Evolutionary conservation across 2,329 filamentous ascomycete species (phyloP).

Genomic region (Fusarium odoratissimum): DNA sequence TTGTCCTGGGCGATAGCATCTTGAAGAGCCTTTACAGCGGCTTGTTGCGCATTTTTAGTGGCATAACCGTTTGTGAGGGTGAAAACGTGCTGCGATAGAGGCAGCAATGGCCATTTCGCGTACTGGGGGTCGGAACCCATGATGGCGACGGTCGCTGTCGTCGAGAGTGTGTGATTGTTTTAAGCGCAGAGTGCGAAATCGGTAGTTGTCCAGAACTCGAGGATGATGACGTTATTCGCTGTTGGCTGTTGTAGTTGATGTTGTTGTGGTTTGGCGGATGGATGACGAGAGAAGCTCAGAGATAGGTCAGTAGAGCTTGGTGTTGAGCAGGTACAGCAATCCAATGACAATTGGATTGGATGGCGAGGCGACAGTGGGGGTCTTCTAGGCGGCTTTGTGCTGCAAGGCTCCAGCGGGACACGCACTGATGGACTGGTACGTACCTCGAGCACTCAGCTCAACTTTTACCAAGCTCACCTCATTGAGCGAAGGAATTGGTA

Average conservation of each 20-base stretch:
- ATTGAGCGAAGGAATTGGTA: background rate
- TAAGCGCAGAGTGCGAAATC: conserved; percentile 4
- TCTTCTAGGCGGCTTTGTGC: conserved; percentile 18
- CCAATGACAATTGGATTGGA: conserved; percentile 35
- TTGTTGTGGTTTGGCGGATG: conserved; percentile 33
- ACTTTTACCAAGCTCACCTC: background rate
- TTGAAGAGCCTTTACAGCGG: conserved; percentile 78
- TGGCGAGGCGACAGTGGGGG: conserved; percentile 40
- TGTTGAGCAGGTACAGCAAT: conserved; percentile 32
- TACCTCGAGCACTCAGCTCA: conserved; percentile 2
- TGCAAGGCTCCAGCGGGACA: conserved; percentile 50
- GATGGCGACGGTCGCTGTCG: conserved; percentile 53
- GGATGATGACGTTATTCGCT: background rate
- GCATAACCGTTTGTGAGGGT: conserved; percentile 85
- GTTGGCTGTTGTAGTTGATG: conserved; percentile 8
- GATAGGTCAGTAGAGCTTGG: conserved; percentile 35
- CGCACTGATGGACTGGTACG: conserved; percentile 37
- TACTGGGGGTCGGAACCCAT: conserved; percentile 88
- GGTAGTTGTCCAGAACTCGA: background rate
- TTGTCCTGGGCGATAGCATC: conserved; percentile 85
- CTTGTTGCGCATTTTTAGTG: conserved; percentile 72
- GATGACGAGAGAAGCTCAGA: conserved; percentile 43
- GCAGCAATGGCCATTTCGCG: conserved; percentile 84
- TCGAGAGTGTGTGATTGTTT: conserved; percentile 42
- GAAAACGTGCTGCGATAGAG: conserved; percentile 87